A percentile compares a stretch with the other conserved stretches of the same genome.
Evolutionary conservation across 306 rosid species (phyloP).

Genomic region (Vicia faba): DNA sequence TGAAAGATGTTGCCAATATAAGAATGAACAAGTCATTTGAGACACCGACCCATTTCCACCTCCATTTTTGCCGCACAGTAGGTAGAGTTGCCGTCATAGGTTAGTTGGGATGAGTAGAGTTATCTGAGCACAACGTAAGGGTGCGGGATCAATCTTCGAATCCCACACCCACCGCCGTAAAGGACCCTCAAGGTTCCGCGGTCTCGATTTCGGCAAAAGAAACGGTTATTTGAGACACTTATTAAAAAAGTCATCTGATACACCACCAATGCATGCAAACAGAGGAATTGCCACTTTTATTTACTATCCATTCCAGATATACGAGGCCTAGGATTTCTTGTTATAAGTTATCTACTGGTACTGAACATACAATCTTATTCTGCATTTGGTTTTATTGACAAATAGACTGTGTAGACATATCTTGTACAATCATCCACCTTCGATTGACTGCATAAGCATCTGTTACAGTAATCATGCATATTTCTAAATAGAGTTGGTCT

Average conservation of each 20-base stretch:
- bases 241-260: too few species aligned
- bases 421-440: neutral
- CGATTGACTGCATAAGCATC: constrained; percentile 20
- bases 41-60: neutral
- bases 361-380: constrained; percentile 11
- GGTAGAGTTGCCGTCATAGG: too few species aligned
- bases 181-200: constrained; percentile 81
- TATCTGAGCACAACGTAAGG: constrained; percentile 81
- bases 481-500: constrained; percentile 9
- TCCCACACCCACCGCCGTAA: constrained; percentile 84
- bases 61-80: too few species aligned
- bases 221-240: constrained; percentile 80
- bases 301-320: neutral
- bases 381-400: neutral
- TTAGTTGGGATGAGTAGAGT: constrained; percentile 56
- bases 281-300: constrained; percentile 9
- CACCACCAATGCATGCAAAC: neutral
- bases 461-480: constrained; percentile 3
- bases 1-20: neutral
- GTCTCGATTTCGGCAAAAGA: constrained; percentile 79
- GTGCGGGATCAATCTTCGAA: constrained; percentile 77
- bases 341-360: neutral
- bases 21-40: neutral
- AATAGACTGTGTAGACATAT: constrained; percentile 21
- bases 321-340: constrained; percentile 11